Evolutionary conservation across 345 rosid genomes (phyloP), one percentile per base, ranked within the genome.

Genomic region (Gynandropsis gynandra): DNA sequence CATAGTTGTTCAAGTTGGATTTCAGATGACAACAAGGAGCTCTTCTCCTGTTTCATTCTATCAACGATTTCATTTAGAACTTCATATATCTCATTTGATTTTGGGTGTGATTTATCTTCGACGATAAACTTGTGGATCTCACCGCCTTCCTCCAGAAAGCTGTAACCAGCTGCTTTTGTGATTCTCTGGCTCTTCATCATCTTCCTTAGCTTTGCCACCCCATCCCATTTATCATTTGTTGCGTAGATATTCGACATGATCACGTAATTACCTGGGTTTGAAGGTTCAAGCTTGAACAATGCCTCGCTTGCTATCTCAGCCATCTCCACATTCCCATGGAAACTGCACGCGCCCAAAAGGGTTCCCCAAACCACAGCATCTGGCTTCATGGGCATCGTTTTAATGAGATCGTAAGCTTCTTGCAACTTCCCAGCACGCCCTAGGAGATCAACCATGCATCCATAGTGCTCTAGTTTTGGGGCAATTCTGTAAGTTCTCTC

Each of bases 341-440:
- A 81, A 65, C 90, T 80, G 67, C 88, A 76, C 48, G 90, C 88
- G n/a, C 90, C 97, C 33, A 88, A 66, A 24, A 88, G 72, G 42
- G 95, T 69, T 53, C 95, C 90, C 88, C 95, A 84, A 18, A 82
- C 67, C 4, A 80, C 84, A 46, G 97, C 74, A 62, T 85, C 97
- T 11, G 95, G 86, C 43, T 66, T 75, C 76, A 80, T 80, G 10
- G 82, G 95, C 95, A 87, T 87, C 9, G 64, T 66, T 56, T 54
- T 68, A 31, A 78, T 61, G 50, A 84, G 79, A 62, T 73, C 63
- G 44, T 74, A 76, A 9, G 90, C 90, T 73, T 80, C 86, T 61
- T 61, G 68, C 20, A 84, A 62, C 64, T 70, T 66, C 19, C 96
- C 96, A 0, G 86, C 81, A 21, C 96, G 90, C 38, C 90, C 95